These are phyloP conservation scores for Epichloe gansuensis DNA, from an alignment of 2,329 filamentous ascomycete species.

Conservation along the genomic window DNA sequence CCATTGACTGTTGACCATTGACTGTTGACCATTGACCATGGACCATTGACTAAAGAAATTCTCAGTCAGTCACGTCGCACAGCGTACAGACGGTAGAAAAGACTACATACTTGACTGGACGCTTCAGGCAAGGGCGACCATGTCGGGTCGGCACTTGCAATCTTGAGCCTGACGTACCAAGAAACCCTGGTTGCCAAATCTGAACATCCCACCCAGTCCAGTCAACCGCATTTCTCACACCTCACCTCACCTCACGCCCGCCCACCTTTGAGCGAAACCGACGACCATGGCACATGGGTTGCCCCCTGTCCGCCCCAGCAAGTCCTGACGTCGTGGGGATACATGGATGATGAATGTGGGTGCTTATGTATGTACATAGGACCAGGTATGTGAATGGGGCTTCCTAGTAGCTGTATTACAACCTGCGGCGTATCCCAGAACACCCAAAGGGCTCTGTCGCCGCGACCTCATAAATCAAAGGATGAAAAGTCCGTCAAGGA, in stretches of 20 bases:
- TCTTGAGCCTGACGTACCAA: background rate
- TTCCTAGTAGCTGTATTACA: too few species aligned
- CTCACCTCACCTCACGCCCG: background rate
- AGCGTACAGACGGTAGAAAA: too few species aligned
- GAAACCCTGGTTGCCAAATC: background rate
- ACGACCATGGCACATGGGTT: background rate
- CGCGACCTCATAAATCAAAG: too few species aligned
- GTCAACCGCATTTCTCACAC: background rate
- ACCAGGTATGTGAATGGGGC: too few species aligned
- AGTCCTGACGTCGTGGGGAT: conserved; percentile 3
- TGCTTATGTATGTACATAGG: too few species aligned
- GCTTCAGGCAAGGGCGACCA: background rate
- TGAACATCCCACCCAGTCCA: background rate
- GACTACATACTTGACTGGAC: background rate
- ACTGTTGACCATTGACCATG: too few species aligned
- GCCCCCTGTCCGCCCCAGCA: background rate
- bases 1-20: too few species aligned
- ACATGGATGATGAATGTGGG: conserved; percentile 1
- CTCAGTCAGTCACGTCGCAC: too few species aligned
- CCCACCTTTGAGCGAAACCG: conserved; percentile 1
- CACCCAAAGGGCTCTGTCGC: too few species aligned
- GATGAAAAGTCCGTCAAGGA: too few species aligned
- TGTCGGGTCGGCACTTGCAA: background rate
- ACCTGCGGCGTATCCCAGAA: background rate
- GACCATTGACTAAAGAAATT: too few species aligned